phyloP scores from a whole-genome alignment of 306 rosid genomes.

The Cicer bijugum region DNA sequence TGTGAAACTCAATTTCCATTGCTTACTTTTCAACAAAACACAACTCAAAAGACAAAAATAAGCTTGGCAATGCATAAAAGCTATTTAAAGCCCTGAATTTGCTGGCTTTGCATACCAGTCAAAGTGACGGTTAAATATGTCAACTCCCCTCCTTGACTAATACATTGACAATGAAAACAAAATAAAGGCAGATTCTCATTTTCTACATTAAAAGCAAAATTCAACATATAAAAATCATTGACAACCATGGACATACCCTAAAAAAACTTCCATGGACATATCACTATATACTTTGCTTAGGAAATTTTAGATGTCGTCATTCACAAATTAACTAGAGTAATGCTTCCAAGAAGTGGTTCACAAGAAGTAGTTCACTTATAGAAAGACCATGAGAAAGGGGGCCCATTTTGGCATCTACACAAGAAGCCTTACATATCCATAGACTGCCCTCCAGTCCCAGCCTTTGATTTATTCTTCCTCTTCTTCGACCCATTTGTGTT shows the following conservation, averaged over 20 bases:
- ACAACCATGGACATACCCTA: neutral
- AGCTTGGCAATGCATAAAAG: too few species aligned
- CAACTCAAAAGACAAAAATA: neutral
- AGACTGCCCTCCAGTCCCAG: slow-evolving; percentile 49
- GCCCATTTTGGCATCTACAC: slow-evolving; percentile 28
- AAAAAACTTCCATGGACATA: neutral
- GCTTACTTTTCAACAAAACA: too few species aligned
- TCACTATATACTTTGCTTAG: neutral
- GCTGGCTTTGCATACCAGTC: too few species aligned
- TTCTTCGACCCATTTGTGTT: slow-evolving; percentile 72
- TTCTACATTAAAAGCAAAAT: too few species aligned
- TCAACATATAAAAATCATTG: neutral
- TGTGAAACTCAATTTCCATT: too few species aligned
- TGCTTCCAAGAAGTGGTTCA: neutral
- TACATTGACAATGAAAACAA: too few species aligned
- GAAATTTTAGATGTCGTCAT: slow-evolving; percentile 26
- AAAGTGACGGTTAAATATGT: too few species aligned
- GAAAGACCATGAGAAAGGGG: slow-evolving; percentile 7
- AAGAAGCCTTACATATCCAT: slow-evolving; percentile 58
- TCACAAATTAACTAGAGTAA: slow-evolving; percentile 35
- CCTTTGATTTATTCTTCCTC: slow-evolving; percentile 62
- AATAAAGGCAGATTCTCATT: too few species aligned
- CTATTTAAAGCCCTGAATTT: too few species aligned
- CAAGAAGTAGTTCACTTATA: neutral
- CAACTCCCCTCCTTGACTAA: too few species aligned